Conservation (phyloP, 306 rosid genomes). For the Castanea sativa region DNA sequence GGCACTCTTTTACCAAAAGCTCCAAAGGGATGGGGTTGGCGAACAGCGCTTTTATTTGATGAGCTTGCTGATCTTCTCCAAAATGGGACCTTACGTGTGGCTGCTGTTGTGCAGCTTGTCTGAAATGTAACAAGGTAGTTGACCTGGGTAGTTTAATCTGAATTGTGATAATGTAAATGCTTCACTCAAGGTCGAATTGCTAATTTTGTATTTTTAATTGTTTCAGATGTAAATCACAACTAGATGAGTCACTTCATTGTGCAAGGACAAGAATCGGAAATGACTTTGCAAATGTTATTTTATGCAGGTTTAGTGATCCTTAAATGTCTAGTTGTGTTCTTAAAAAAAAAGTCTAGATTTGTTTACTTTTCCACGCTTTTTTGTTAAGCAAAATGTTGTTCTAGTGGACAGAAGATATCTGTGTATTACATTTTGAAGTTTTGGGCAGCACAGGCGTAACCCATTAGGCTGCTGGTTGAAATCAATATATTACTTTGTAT, state of each 20-base stretch:
- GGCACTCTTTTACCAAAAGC: conserved; percentile 97
- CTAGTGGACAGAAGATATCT: neutral
- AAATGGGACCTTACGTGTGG: conserved; percentile 82
- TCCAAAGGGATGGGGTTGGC: conserved; percentile 99
- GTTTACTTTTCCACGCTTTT: neutral
- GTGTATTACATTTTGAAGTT: neutral
- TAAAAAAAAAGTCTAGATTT: neutral
- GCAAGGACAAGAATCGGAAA: neutral
- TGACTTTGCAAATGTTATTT: neutral
- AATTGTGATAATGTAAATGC: conserved; percentile 6
- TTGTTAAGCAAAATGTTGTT: neutral
- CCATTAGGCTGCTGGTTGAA: neutral
- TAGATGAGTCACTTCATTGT: neutral
- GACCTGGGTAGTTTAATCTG: neutral
- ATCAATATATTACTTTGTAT: neutral
- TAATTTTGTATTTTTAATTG: neutral
- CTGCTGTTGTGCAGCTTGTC: conserved; percentile 89
- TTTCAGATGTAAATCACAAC: conserved; percentile 15
- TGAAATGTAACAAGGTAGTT: conserved; percentile 33
- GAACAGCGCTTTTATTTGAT: conserved; percentile 83
- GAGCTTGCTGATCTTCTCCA: conserved; percentile 92
- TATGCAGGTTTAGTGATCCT: conserved; percentile 4
- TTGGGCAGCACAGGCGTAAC: neutral
- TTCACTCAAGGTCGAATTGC: conserved; percentile 12
- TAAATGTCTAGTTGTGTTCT: neutral